Base-by-base conservation (phyloP, 768 basidiomycete species). In the Xanthoconium purpureum region DNA sequence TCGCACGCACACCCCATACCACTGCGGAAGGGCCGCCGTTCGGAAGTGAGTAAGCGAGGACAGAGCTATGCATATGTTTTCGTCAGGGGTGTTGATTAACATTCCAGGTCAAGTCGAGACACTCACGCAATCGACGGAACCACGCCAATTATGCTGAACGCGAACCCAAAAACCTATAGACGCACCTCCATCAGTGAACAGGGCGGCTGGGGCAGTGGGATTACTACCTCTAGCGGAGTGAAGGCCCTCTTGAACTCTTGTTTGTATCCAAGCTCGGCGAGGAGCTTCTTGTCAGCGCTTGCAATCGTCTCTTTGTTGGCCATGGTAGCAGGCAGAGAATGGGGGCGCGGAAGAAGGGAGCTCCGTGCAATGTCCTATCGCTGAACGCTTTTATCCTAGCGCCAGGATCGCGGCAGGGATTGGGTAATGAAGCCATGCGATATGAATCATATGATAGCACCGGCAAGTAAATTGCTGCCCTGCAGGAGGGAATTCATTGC, bases 121-220 rank as follows among this genome's bases (percentile, higher is more conserved):
- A 73, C 79, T 29, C 56, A 83, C 69, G 85, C 81, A 35, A 88
- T 85, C 0, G 87, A 81, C 13, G 81, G 86, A 11, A 87, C 79
- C 13, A 89, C 66, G 0, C 88, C 87, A 50, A 89, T 85, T 56
- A 89, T 83, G 2, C 83, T 85, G 66, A 89, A 89, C 0, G 83
- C 80, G 36, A 88, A 73, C 0, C 88, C 87, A 59, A 89, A 89
- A 7, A 88, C 82, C 84, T 89, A 62, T 28, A 69, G 45, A 40
- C 64, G 63, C 0, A 9, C 36, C 11, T 24, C 13, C 9, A 42
- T 51, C 13, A 40, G 35, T 15, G 15, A 36, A 17, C 33, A 17
- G 28, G 11, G 2, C 35, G 4, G 18, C 12, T n/a, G 13, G 5
- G 10, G 6, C 10, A 30, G 10, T 0, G 32, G 6, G 1, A 10